Percentiles rank a stretch among this genome's conserved stretches.
These are phyloP conservation scores for Tylopilus sp. DNA, from an alignment of 768 basidiomycete genomes.

Conservation along the genomic window DNA sequence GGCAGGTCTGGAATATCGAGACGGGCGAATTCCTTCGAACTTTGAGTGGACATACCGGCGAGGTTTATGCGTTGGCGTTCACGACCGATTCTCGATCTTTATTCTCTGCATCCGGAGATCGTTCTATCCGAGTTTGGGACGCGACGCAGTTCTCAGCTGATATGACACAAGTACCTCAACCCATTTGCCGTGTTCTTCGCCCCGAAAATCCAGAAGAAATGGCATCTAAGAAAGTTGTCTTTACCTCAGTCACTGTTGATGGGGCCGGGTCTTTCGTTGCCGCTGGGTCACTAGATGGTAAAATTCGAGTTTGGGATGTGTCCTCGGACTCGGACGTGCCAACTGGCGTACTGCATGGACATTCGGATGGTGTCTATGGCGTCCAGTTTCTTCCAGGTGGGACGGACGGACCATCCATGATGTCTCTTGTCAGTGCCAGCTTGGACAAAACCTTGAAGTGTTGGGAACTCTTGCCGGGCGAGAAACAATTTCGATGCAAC, in stretches of 20 bases:
- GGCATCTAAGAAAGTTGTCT: constrained; percentile 22
- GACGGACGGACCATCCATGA: constrained; percentile 25
- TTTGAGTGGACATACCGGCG: constrained; percentile 32
- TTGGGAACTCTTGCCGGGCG: constrained; percentile 41
- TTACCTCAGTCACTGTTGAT: constrained; percentile 31
- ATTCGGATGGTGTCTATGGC: constrained; percentile 29
- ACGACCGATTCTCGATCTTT: constrained; percentile 32
- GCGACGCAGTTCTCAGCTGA: constrained; percentile 23
- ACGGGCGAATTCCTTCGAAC: constrained; percentile 28
- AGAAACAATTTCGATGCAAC: constrained; percentile 27
- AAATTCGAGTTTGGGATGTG: constrained; percentile 51
- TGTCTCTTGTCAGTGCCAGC: constrained; percentile 30
- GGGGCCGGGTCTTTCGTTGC: constrained; percentile 42
- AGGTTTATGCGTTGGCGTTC: constrained; percentile 37
- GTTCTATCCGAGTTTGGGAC: constrained; percentile 36
- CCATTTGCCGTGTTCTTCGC: constrained; percentile 18
- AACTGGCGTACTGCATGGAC: constrained; percentile 23
- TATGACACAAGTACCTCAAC: constrained; percentile 17
- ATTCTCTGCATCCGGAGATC: constrained; percentile 37
- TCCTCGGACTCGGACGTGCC: constrained; percentile 32
- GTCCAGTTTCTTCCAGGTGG: constrained; percentile 30
- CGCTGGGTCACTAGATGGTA: constrained; percentile 50
- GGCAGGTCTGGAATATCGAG: constrained; percentile 26
- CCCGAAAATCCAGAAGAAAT: constrained; percentile 14
- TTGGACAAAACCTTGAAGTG: constrained; percentile 34